These are phyloP conservation scores for Dactylorhiza incarnata DNA, from an alignment of 106 monocot genomes.

Conservation along the genomic window DNA sequence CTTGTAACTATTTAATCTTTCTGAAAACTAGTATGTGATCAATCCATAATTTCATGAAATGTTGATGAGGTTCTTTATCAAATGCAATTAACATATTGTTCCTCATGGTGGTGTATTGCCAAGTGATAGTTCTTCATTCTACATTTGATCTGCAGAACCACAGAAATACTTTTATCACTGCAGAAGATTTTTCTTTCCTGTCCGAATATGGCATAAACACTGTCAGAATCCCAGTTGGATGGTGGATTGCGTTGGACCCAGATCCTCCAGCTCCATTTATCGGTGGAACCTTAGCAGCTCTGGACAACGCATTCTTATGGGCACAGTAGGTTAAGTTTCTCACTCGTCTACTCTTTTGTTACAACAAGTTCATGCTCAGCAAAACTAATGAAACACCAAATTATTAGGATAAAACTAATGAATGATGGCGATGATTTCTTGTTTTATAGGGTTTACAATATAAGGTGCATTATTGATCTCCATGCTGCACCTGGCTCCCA, in stretches of 20 bases:
- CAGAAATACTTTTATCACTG: slow-evolving; percentile 50
- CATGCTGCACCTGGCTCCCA: slow-evolving; percentile 90
- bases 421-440: not conserved
- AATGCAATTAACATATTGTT: not conserved
- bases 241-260: slow-evolving; percentile 84
- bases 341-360: not conserved
- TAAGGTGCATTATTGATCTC: slow-evolving; percentile 87
- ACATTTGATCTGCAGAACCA: slow-evolving; percentile 42
- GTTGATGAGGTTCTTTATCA: too few relatives aligned
- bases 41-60: too few relatives aligned
- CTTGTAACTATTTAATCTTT: not conserved
- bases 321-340: slow-evolving; percentile 50
- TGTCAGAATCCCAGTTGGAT: slow-evolving; percentile 81
- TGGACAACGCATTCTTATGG: slow-evolving; percentile 76
- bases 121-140: slow-evolving; percentile 2
- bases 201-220: slow-evolving; percentile 63
- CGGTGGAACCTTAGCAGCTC: slow-evolving; percentile 52
- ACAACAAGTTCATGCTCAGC: too few relatives aligned
- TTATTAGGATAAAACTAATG: too few relatives aligned
- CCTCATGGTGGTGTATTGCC: not conserved
- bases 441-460: slow-evolving; percentile 32
- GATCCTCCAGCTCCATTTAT: slow-evolving; percentile 73
- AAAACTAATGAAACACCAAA: too few relatives aligned
- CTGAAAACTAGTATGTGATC: not conserved
- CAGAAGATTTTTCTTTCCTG: slow-evolving; percentile 61